Evolutionary conservation across 2,329 filamentous ascomycete species (phyloP).

Genomic region (Diplodia sapinea): DNA sequence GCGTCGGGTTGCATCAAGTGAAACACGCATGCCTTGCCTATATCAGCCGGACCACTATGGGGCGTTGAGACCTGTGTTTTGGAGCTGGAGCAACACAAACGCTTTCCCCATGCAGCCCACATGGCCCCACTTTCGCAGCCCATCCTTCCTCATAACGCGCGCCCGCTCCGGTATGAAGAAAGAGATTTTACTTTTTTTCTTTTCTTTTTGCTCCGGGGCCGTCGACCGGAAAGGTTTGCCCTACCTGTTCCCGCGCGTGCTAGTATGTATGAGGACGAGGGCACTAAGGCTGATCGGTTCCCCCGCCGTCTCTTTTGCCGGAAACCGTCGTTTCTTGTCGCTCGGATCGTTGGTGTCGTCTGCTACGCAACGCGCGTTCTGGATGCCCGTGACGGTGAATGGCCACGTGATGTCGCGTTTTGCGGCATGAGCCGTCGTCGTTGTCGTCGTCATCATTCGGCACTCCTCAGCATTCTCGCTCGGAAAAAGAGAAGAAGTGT

Average conservation of each 20-base stretch:
- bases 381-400: too few species aligned
- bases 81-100: background rate
- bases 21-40: constrained; percentile 12
- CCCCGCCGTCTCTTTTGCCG: too few species aligned
- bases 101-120: background rate
- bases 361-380: too few species aligned
- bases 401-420: background rate
- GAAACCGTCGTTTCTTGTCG: too few species aligned
- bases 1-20: constrained; percentile 11
- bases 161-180: background rate
- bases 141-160: constrained; percentile 1
- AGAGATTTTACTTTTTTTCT: background rate
- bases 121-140: background rate
- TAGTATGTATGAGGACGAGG: background rate
- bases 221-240: background rate
- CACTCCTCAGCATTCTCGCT: background rate
- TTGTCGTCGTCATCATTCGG: background rate
- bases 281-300: too few species aligned
- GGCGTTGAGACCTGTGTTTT: background rate
- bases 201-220: background rate
- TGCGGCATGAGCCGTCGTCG: background rate
- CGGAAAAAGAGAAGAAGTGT: too few species aligned
- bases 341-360: too few species aligned
- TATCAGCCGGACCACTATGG: background rate
- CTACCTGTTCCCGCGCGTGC: background rate